These are phyloP conservation scores for Pseudomonodictys pantanalensis DNA, from an alignment of 495 filamentous ascomycete genomes.

Conservation along the genomic window DNA sequence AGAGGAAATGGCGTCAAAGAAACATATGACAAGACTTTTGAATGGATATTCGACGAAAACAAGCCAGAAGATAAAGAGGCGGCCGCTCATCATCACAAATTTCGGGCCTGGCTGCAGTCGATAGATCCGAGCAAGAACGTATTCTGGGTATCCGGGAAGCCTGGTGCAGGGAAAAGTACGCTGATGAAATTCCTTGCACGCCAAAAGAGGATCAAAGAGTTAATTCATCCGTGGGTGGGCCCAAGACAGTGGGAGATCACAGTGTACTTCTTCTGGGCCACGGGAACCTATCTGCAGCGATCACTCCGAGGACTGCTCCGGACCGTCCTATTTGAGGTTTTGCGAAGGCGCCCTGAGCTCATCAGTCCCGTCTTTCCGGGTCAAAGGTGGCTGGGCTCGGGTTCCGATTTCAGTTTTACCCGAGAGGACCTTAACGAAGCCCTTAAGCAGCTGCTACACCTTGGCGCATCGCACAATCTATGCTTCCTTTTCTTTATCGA, in stretches of 20 bases:
- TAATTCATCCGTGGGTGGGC: background rate
- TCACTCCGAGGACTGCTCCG: background rate
- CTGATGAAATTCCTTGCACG: background rate
- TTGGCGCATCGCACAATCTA: background rate
- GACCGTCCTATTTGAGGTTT: background rate
- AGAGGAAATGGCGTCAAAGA: background rate
- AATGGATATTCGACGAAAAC: background rate
- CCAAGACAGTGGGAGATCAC: background rate
- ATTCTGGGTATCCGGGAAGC: background rate
- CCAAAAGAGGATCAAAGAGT: background rate
- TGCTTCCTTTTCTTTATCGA: background rate
- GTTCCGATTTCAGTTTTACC: background rate
- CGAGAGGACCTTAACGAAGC: background rate
- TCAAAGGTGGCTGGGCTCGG: background rate
- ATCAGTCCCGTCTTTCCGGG: background rate
- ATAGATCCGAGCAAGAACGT: background rate
- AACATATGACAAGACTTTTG: background rate
- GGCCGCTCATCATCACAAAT: background rate
- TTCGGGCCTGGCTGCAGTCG: background rate
- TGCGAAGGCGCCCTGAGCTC: background rate
- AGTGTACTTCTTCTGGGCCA: background rate
- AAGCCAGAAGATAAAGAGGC: background rate
- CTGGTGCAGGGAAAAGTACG: background rate
- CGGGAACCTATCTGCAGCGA: background rate
- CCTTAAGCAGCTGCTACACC: background rate